These are phyloP conservation scores for Chlorociboria aeruginascens DNA, from an alignment of 495 filamentous ascomycete species.

Conservation along the genomic window DNA sequence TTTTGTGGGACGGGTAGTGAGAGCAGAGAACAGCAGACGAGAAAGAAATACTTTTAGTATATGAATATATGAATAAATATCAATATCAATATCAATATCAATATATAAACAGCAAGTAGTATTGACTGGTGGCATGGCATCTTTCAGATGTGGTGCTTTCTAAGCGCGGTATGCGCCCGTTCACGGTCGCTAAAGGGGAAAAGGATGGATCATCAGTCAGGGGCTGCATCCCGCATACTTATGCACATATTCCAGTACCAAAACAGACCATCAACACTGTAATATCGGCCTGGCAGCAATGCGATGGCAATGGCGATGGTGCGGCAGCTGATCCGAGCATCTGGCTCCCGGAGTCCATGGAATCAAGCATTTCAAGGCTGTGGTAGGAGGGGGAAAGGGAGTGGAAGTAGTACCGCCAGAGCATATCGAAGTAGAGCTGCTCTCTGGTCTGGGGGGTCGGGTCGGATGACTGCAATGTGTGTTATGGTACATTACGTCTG, in stretches of 20 bases:
- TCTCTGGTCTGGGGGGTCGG: neutral
- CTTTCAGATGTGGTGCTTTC: no score
- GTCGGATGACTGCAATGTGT: neutral
- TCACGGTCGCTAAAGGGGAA: no score
- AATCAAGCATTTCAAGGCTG: neutral
- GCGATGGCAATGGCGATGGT: constrained; percentile 11
- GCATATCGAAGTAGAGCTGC: neutral
- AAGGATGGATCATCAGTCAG: no score
- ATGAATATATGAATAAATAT: no score
- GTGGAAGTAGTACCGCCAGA: neutral
- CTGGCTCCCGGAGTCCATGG: neutral
- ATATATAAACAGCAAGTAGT: no score
- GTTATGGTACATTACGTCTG: neutral
- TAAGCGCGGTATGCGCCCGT: no score
- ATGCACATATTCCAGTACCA: no score
- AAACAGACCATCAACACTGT: no score
- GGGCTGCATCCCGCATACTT: no score
- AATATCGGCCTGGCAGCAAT: neutral
- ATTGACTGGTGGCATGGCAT: no score
- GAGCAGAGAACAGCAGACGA: neutral
- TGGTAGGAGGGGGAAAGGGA: neutral
- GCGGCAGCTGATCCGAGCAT: neutral
- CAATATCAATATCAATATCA: no score
- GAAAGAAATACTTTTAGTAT: neutral
- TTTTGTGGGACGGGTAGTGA: neutral